Evolutionary conservation across 1,284 basidiomycete species (phyloP), one percentile per base, ranked within the genome.

Genomic region (Puccinia novopanici): DNA sequence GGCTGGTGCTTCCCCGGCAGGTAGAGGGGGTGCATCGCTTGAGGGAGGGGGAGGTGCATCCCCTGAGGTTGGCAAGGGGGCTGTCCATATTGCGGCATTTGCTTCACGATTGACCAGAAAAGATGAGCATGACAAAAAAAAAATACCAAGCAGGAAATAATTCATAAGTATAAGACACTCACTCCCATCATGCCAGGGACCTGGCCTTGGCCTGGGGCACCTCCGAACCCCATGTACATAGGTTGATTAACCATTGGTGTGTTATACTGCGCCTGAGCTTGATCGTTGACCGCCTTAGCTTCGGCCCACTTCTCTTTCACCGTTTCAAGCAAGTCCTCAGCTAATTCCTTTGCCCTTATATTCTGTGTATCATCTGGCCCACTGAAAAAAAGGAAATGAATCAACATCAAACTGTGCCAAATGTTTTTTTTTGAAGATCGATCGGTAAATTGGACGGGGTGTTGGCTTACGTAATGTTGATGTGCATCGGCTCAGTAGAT

Each of bases 401-500:
- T 45, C 45, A 6, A 6, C 6, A 45, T 15, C 15, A 45, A 45
- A n/a, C n/a, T n/a, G n/a, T n/a, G n/a, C n/a, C n/a, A n/a, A n/a
- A n/a, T n/a, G n/a, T n/a, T n/a, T n/a, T n/a, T n/a, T n/a, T n/a
- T n/a, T n/a, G n/a, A n/a, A n/a, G 45, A 45, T 45, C 45, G 45
- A 45, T 45, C 15, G 45, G 8, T 6, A 45, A 15, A 8, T 45
- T 45, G 15, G 45, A 15, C 15, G 3, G 15, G 15, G 40, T 59
- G 17, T 70, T 27, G 22, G 85, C 86, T 84, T 67, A 94, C 93
- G 93, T 94, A 83, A 96, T 93, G 84, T 94, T 93, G 83, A 97
- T 94, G 86, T 95, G 94, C 90, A 97, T 92, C 0, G 94, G 93
- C 84, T 98, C 95, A 81, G 93, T 92, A 65, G 90, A 89, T 87